A percentile compares a stretch with the other conserved stretches of the same genome.
Evolutionary conservation across 306 rosid species (phyloP).

Genomic region (Rubus parviflorus): DNA sequence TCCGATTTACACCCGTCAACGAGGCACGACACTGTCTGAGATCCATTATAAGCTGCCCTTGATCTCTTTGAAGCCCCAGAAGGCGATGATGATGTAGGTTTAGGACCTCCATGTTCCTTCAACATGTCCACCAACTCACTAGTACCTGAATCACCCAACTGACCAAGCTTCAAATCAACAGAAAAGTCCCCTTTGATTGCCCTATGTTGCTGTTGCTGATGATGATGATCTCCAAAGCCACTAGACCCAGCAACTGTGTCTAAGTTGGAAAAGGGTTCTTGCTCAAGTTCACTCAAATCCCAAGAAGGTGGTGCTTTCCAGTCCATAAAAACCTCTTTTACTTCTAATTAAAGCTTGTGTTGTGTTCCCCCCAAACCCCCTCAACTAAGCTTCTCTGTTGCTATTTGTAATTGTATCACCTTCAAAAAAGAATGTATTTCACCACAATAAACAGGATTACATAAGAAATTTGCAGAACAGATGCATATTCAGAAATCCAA

Average conservation of each 20-base stretch:
- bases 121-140: conserved; percentile 35
- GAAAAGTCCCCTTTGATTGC: conserved; percentile 57
- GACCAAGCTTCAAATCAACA: conserved; percentile 94
- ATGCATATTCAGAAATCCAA: conserved; percentile 8
- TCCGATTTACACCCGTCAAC: conserved; percentile 90
- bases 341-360: conserved; percentile 15
- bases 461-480: background rate
- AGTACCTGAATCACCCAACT: conserved; percentile 46
- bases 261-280: conserved; percentile 50
- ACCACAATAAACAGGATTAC: conserved; percentile 15
- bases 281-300: conserved; percentile 75
- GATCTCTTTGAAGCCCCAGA: conserved; percentile 82
- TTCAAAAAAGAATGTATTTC: conserved; percentile 23
- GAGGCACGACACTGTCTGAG: conserved; percentile 66
- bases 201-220: conserved; percentile 1
- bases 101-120: conserved; percentile 52
- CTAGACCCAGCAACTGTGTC: conserved; percentile 53
- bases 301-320: conserved; percentile 79
- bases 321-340: conserved; percentile 58
- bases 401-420: conserved; percentile 19
- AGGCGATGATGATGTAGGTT: conserved; percentile 39
- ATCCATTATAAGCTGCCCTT: conserved; percentile 56
- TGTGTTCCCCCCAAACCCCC: background rate
- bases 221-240: conserved; percentile 45
- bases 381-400: conserved; percentile 29